Evolutionary conservation across 2,329 filamentous ascomycete genomes (phyloP).

Genomic region (Stemphylium lycopersici): DNA sequence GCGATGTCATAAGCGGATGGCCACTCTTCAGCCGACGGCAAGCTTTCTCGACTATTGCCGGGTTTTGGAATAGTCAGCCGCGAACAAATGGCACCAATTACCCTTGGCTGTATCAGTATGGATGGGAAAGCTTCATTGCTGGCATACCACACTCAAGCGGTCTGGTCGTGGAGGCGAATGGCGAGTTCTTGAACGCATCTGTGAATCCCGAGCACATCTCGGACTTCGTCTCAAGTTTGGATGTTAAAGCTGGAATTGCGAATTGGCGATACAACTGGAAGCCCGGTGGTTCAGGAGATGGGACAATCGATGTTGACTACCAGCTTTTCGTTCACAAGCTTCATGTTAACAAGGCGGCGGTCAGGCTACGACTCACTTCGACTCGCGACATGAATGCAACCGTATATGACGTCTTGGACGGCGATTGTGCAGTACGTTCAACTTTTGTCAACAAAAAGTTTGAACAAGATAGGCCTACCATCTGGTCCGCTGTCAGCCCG

Average conservation of each 20-base stretch:
- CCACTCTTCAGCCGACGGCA: constrained; percentile 68
- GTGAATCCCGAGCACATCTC: constrained; percentile 65
- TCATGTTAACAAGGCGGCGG: constrained; percentile 65
- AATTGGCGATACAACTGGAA: constrained; percentile 72
- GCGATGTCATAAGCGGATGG: constrained; percentile 68
- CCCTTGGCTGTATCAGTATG: constrained; percentile 71
- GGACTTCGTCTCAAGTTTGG: constrained; percentile 65
- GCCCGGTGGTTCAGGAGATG: constrained; percentile 52
- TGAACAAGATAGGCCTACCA: constrained; percentile 58
- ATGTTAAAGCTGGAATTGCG: constrained; percentile 67
- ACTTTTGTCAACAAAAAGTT: constrained; percentile 63
- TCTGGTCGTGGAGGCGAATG: constrained; percentile 62
- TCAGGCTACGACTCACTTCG: constrained; percentile 65
- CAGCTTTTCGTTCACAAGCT: constrained; percentile 70
- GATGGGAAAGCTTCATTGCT: constrained; percentile 72
- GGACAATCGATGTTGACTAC: constrained; percentile 66
- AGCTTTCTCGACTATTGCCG: constrained; percentile 70
- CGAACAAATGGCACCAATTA: constrained; percentile 68
- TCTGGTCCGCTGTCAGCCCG: constrained; percentile 71
- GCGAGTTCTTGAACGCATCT: constrained; percentile 64
- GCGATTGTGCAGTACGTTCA: constrained; percentile 69
- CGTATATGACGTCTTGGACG: constrained; percentile 71
- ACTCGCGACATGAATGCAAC: constrained; percentile 60
- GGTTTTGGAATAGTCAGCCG: constrained; percentile 68
- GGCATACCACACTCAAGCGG: constrained; percentile 74